These are phyloP conservation scores for Gautieria morchelliformis DNA, from an alignment of 768 basidiomycete genomes.

Conservation along the genomic window DNA sequence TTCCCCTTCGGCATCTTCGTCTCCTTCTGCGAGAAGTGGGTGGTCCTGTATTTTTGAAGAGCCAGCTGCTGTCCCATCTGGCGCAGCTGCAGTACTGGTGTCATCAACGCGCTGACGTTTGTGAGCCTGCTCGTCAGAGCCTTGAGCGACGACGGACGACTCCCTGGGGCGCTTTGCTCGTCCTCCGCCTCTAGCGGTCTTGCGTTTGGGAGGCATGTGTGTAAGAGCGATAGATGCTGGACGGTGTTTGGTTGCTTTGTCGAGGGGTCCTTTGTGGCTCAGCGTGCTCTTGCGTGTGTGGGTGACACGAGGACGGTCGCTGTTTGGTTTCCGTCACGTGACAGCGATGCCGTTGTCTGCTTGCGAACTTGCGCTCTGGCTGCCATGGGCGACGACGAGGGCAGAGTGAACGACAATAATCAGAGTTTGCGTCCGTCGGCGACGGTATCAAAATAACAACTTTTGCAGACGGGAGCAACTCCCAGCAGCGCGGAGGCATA, in stretches of 20 bases:
- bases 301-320: constrained; percentile 7
- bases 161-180: neutral
- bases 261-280: neutral
- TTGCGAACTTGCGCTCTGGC: neutral
- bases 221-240: neutral
- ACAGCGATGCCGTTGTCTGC: neutral
- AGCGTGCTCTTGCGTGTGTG: neutral
- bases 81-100: neutral
- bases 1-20: neutral
- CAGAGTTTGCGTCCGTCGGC: neutral
- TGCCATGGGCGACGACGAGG: neutral
- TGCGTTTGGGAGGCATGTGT: constrained; percentile 8
- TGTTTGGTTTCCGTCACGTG: constrained; percentile 5
- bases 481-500: too few relatives aligned
- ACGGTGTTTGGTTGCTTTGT: neutral
- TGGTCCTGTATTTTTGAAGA: neutral
- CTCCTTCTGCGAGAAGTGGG: neutral
- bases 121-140: neutral
- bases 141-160: neutral
- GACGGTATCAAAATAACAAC: constrained; percentile 1
- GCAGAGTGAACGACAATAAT: neutral
- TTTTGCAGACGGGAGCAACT: too few relatives aligned
- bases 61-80: neutral
- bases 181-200: neutral
- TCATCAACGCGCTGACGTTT: neutral